Evolutionary conservation across 2,329 filamentous ascomycete species (phyloP).

Genomic region (Xylaria hypoxylon): DNA sequence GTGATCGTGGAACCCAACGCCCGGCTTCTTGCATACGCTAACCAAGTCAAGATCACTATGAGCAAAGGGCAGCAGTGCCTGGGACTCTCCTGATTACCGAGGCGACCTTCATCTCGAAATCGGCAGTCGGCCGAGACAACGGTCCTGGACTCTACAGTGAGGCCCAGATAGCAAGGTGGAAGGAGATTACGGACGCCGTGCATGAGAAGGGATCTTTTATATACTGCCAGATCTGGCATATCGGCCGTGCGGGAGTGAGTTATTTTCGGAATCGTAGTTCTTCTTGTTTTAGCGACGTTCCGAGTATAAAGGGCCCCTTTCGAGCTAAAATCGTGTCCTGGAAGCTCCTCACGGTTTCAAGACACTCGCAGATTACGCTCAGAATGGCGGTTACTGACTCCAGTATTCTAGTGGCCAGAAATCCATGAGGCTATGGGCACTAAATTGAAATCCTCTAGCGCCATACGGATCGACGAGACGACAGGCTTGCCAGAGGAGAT

Average conservation of each 20-base stretch:
- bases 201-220: slow-evolving; percentile 72
- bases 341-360: background rate
- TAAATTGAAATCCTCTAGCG: slow-evolving; percentile 60
- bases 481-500: slow-evolving; percentile 69
- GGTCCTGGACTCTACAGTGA: slow-evolving; percentile 69
- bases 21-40: background rate
- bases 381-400: background rate
- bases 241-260: slow-evolving; percentile 64
- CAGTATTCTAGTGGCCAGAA: slow-evolving; percentile 35
- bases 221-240: slow-evolving; percentile 73
- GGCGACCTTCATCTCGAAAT: slow-evolving; percentile 63
- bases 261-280: background rate
- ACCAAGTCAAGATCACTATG: slow-evolving; percentile 47
- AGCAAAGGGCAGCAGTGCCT: slow-evolving; percentile 51
- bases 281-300: background rate
- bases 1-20: background rate
- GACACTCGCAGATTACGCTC: background rate
- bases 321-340: background rate
- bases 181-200: slow-evolving; percentile 68
- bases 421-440: slow-evolving; percentile 56
- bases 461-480: slow-evolving; percentile 60
- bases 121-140: slow-evolving; percentile 59
- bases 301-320: too few relatives aligned
- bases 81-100: slow-evolving; percentile 67
- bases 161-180: slow-evolving; percentile 71